A percentile compares a stretch with the other conserved stretches of the same genome.
These are phyloP conservation scores for Ceriops zippeliana DNA, from an alignment of 345 rosid species.

Conservation along the genomic window DNA sequence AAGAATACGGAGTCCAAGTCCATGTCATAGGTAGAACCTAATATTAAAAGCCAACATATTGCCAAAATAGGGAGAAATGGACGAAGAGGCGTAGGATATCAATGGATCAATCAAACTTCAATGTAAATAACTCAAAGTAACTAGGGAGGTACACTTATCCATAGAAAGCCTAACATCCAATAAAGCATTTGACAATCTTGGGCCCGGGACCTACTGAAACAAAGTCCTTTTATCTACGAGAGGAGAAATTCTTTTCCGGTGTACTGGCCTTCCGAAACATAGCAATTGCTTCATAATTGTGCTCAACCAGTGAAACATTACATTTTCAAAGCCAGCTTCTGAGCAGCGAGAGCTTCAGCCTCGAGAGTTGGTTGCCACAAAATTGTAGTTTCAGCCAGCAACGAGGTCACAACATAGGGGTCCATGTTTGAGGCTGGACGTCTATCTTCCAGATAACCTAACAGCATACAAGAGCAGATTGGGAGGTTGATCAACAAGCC, in stretches of 20 bases:
- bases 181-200: conserved; percentile 13
- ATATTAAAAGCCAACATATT: not conserved
- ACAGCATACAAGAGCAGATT: conserved; percentile 1
- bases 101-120: conserved; percentile 6
- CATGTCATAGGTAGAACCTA: not conserved
- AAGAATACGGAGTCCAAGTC: not conserved
- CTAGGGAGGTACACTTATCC: conserved; percentile 7
- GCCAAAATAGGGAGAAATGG: not conserved
- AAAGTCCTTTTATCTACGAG: conserved; percentile 38
- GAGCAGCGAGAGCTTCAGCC: conserved; percentile 83
- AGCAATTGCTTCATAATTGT: conserved; percentile 9
- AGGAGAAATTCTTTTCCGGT: not conserved
- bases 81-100: not conserved
- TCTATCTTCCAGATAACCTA: conserved; percentile 87
- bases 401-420: conserved; percentile 67
- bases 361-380: conserved; percentile 79
- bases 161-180: conserved; percentile 16
- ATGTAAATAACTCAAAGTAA: conserved; percentile 1
- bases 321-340: conserved; percentile 70
- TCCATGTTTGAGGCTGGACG: conserved; percentile 98
- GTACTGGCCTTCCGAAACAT: conserved; percentile 13
- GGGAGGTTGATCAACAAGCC: conserved; percentile 17
- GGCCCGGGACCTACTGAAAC: conserved; percentile 15
- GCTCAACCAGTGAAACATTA: conserved; percentile 26
- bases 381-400: conserved; percentile 73